Evolutionary conservation across 495 filamentous ascomycete genomes (phyloP).

Genomic region (Pyronema domesticum): DNA sequence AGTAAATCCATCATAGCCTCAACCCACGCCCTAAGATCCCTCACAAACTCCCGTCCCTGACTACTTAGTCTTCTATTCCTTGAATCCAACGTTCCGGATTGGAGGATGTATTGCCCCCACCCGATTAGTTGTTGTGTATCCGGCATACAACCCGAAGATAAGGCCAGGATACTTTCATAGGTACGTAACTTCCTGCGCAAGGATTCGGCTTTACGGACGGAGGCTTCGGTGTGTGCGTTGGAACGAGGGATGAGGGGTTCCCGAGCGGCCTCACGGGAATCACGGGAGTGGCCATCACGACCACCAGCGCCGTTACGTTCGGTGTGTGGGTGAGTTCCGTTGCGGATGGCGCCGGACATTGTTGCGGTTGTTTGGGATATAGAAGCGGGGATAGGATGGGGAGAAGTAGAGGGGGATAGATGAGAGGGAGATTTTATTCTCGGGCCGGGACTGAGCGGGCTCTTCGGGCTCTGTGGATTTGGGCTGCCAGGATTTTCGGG

Average conservation of each 20-base stretch:
- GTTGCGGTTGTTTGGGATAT: too few relatives aligned
- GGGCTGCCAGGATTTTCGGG: too few relatives aligned
- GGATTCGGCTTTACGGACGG: slow-evolving; percentile 8
- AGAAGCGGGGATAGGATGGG: too few relatives aligned
- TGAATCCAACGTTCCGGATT: slow-evolving; percentile 11
- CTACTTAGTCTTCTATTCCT: slow-evolving; percentile 15
- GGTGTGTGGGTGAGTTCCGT: too few relatives aligned
- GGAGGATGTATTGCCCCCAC: slow-evolving; percentile 19
- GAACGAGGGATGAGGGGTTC: slow-evolving; percentile 3
- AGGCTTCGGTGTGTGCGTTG: background rate
- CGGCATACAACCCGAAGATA: slow-evolving; percentile 19
- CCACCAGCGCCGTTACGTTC: too few relatives aligned
- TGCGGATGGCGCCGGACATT: too few relatives aligned
- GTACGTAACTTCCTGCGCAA: slow-evolving; percentile 17
- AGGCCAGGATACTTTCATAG: slow-evolving; percentile 18
- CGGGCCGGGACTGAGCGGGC: too few relatives aligned
- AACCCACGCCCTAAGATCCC: slow-evolving; percentile 23
- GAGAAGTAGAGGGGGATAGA: too few relatives aligned
- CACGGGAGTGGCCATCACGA: too few relatives aligned
- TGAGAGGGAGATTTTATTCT: too few relatives aligned
- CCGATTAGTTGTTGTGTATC: slow-evolving; percentile 15
- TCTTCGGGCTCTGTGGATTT: too few relatives aligned
- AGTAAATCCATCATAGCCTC: slow-evolving; percentile 18
- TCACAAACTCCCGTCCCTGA: slow-evolving; percentile 19
- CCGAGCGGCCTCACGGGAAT: background rate